Evolutionary conservation across 2,329 filamentous ascomycete genomes (phyloP), one percentile per base, ranked within the genome.

Genomic region (Colletotrichum sublineola): DNA sequence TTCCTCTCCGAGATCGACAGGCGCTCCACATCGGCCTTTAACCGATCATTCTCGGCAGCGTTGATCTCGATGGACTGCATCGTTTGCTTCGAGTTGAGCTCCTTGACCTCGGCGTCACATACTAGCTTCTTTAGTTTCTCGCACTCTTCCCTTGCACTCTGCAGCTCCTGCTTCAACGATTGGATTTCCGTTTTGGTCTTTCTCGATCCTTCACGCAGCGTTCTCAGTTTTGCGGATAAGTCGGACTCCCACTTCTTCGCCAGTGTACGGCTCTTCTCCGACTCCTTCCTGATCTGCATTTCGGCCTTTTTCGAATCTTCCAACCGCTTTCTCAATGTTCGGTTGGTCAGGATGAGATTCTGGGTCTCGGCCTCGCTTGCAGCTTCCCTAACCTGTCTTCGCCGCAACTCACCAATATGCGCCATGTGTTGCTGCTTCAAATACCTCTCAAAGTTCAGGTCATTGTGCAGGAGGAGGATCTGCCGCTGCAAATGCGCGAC

Each of bases 331-430:
- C 92, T 94, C 40, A 96, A 82, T 29, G 90, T 90, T 24, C 93
- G 90, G 78, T 95, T 96, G 24, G 88, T 91, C 76, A 94, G 92
- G 74, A 96, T 89, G 4, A 96, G 83, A 65, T 95, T 94, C 75
- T 96, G 93, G 2, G 92, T 94, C 78, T 96, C 93, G 0, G 94
- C 93, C 79, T 96, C 94, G 1, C 90, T 92, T 1, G 93, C 92
- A 9, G 93, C 93, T 79, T 95, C 92, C 75, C 89, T 89, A 74
- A 96, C 90, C 71, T 94, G 91, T 74, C 91, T 91, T 18, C 93
- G 87, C 75, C 93, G 91, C 53, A 96, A 82, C 77, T 94, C 92
- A 1, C 93, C 93, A 78, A 96, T 95, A 71, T 96, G 93, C 2
- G 91, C 89, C 75, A 95, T 89, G 79, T 96, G 94, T 77, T 96